Base-by-base conservation (phyloP, 805 yeast species). In the Yarrowia sp. region DNA sequence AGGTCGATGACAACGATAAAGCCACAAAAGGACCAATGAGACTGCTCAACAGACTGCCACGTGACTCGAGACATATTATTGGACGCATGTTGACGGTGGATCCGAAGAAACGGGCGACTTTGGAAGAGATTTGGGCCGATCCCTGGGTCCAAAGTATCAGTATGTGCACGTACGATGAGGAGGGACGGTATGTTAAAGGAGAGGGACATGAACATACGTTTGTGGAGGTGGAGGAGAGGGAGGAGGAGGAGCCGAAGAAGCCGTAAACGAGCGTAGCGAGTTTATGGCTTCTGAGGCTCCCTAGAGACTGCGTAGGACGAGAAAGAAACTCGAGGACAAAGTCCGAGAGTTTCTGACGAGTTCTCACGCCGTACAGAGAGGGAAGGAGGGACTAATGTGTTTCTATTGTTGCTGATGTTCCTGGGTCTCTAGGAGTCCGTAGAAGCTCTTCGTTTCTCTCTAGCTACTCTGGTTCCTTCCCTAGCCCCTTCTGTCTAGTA, bases 1-100 rank as follows among this genome's bases (percentile, higher is more conserved):
- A 40, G 73, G 72, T 38, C 58, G 74, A 38, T 55, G 71, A 65
- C 79, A 7, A 19, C 40, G 67, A 32, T 15, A 63, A 63, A 16
- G 38, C 80, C 50, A 80, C 82, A 32, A 81, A 78, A 66, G 97
- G 97, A 1, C 93, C 96, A 0, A 85, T 88, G 74, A 80, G 95
- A 68, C 77, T 93, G 64, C 80, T 92, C 66, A 82, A 91, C 70
- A 80, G 90, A 68, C 80, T 94, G 69, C 98, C 98, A 0, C 78
- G 81, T 16, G 85, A 84, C 3, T 84, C 92, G 8, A 82, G 96
- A 52, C 80, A 78, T 1, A 78, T 92, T 41, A 83, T 94, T 26
- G 81, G 82, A 0, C 77, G 81, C 15, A 92, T 92, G 95, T 80
- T 94, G 46, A 82, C 79, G 42, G 73, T 92, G 22, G 83, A 87